A percentile compares a stretch with the other conserved stretches of the same genome.
Conservation (phyloP, 805 yeast genomes). For the Kockiozyma suomiensis region DNA sequence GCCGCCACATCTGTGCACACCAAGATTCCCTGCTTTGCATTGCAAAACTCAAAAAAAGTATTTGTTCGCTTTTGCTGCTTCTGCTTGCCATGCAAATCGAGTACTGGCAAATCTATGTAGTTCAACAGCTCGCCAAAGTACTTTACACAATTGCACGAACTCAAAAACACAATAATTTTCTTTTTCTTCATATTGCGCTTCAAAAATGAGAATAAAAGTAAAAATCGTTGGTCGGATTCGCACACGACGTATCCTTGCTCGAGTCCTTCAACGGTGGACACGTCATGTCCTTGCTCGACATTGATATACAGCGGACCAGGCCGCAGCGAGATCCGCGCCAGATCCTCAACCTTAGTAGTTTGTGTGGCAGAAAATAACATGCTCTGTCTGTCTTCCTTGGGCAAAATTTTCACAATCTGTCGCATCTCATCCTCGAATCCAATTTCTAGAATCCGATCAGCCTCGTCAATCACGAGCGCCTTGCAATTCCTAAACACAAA, state of each 20-base stretch:
- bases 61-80: slow-evolving; percentile 98
- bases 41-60: slow-evolving; percentile 97
- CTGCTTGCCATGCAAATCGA: slow-evolving; percentile 96
- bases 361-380: slow-evolving; percentile 99
- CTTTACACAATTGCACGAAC: slow-evolving; percentile 96
- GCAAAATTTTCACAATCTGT: slow-evolving; percentile 91
- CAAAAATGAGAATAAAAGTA: slow-evolving; percentile 86
- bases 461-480: slow-evolving; percentile 94
- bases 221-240: slow-evolving; percentile 91
- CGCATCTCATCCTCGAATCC: slow-evolving; percentile 99
- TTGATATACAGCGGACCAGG: slow-evolving; percentile 93
- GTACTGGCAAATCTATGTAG: slow-evolving; percentile 94
- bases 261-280: slow-evolving; percentile 92
- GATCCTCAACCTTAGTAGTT: slow-evolving; percentile 96
- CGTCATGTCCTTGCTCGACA: slow-evolving; percentile 80
- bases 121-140: slow-evolving; percentile 93
- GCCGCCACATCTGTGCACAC: slow-evolving; percentile 99
- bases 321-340: slow-evolving; percentile 93
- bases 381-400: slow-evolving; percentile 82
- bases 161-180: slow-evolving; percentile 89
- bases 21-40: slow-evolving; percentile 90
- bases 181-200: slow-evolving; percentile 86
- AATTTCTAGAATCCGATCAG: slow-evolving; percentile 94
- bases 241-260: slow-evolving; percentile 99
- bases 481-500: slow-evolving; percentile 79